Percentiles rank a stretch among this genome's conserved stretches.
Conservation (phyloP, 768 basidiomycete genomes). For the Kwoniella dendrophila region DNA sequence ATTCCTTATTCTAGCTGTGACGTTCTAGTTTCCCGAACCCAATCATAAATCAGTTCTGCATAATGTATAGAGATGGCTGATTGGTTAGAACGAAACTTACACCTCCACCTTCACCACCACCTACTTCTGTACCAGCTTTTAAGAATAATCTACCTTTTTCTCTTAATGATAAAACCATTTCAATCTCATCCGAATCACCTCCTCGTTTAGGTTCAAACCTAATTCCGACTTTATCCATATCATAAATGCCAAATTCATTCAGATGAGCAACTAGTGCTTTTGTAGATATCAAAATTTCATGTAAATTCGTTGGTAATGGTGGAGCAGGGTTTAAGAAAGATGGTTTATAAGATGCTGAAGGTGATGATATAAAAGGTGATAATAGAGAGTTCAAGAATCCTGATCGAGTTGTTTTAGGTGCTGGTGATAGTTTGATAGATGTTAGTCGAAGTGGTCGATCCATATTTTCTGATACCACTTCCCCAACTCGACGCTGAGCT, state of each 20-base stretch:
- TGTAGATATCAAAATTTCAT: conserved; percentile 70
- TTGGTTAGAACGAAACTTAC: conserved; percentile 60
- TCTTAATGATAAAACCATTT: conserved; percentile 58
- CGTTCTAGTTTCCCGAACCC: conserved; percentile 62
- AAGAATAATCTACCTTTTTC: conserved; percentile 77
- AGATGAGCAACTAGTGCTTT: conserved; percentile 69
- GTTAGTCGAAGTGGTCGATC: conserved; percentile 69
- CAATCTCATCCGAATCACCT: conserved; percentile 52
- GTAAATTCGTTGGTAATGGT: conserved; percentile 60
- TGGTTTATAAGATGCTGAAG: conserved; percentile 25
- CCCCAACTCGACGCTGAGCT: conserved; percentile 65
- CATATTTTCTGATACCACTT: conserved; percentile 72
- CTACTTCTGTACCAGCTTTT: conserved; percentile 84
- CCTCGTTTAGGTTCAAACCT: conserved; percentile 63
- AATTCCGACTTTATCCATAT: conserved; percentile 71
- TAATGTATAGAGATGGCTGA: neutral
- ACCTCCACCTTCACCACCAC: conserved; percentile 90
- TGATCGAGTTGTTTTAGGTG: conserved; percentile 66
- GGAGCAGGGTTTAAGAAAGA: conserved; percentile 48
- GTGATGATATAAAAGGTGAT: conserved; percentile 63
- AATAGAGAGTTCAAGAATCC: conserved; percentile 82
- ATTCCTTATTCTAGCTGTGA: conserved; percentile 79
- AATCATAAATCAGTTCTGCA: no score
- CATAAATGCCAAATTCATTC: conserved; percentile 75
- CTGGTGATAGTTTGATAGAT: conserved; percentile 79